Evolutionary conservation across 1,284 basidiomycete species (phyloP), one percentile per base, ranked within the genome.

Genomic region (Cystodermella granulosa): DNA sequence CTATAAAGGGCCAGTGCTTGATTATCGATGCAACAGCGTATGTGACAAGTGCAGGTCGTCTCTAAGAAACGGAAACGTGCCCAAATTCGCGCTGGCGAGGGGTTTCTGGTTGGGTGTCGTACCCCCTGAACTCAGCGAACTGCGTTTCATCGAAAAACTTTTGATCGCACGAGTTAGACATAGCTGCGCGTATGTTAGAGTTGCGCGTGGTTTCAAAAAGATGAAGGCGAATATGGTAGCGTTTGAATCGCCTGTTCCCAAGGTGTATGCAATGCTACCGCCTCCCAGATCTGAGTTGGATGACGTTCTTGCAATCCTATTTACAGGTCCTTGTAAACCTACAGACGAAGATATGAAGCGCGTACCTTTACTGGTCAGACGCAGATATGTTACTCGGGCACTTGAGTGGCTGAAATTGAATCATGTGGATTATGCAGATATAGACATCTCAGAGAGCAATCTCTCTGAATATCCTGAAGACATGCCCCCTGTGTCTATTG

Each of bases 401-500:
- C 47, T 73, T 5, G 49, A 67, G 35, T 72, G 69, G 70, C 49
- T 73, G 8, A 62, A 58, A 40, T 34, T 68, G 0, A 73, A 73
- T 48, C 65, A 73, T 47, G 21, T 20, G 11, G 65, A 65, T 37
- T 74, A 74, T 46, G 31, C 18, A 15, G 64, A 72, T 45, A 20
- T 73, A 1, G 43, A 55, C 13, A 69, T 73, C 14, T 66, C 63
- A 4, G 22, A 59, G 5, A 52, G 62, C 4, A 69, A 70, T 48
- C 28, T 73, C 4, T 26, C 43, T 1, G 21, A 45, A 15, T 73
- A 73, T 55, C 42, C 56, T 13, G 61, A 68, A 35, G 38, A 58
- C 41, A 44, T 22, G 6, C 55, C 59, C 8, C 67, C 68, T 21
- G 66, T 69, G 2, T 20, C 48, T 21, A 51, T 70, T 6, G 54